Conservation (phyloP, 306 rosid genomes). For the Clitoria ternatea region DNA sequence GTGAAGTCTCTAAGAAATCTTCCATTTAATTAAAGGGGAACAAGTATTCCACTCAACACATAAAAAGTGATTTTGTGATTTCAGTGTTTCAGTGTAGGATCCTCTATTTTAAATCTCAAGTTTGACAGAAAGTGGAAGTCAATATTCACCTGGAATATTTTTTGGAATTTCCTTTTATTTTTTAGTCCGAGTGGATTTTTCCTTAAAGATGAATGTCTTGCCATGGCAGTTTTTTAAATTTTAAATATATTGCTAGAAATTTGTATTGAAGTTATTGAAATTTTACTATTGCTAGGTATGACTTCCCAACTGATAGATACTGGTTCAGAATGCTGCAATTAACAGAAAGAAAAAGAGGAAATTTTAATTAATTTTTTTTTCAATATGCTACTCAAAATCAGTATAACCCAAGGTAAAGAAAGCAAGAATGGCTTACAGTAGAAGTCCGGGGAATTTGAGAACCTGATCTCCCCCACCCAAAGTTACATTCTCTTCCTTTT, state of each 20-base stretch:
- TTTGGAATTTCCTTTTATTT: constrained; percentile 1
- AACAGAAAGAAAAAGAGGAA: background rate
- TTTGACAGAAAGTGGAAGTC: background rate
- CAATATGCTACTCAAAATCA: background rate
- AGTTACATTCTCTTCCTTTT: background rate
- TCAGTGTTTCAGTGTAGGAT: background rate
- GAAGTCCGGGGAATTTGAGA: background rate
- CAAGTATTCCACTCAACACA: background rate
- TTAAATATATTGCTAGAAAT: background rate
- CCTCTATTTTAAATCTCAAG: background rate
- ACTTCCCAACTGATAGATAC: background rate
- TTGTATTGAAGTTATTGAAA: background rate
- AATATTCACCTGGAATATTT: constrained; percentile 4
- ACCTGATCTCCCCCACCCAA: background rate
- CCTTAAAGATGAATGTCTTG: background rate
- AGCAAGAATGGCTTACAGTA: background rate
- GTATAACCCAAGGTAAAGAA: background rate
- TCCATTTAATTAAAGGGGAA: constrained; percentile 1
- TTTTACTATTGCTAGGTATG: background rate
- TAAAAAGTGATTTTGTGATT: background rate
- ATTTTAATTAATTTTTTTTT: background rate
- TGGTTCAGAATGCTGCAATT: background rate
- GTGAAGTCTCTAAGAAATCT: background rate
- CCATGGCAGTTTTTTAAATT: background rate
- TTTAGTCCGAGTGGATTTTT: background rate